A percentile compares a stretch with the other conserved stretches of the same genome.
phyloP scores from a whole-genome alignment of 1,139 yeast genomes.

The Taphrina flavorubra region DNA sequence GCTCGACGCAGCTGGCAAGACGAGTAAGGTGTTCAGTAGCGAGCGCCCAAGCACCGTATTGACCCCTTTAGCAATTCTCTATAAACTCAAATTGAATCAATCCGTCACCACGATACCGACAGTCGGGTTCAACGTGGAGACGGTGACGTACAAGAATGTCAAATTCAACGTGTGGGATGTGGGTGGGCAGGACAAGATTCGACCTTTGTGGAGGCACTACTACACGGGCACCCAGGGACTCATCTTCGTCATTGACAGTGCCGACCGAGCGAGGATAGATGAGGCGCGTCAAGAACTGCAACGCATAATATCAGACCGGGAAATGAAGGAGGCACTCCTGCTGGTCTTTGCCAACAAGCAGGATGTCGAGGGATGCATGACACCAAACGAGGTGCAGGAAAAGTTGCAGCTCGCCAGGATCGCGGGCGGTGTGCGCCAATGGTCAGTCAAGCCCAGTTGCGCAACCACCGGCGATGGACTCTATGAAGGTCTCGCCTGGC shows the following conservation, averaged over 20 bases:
- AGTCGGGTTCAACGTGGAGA: slow-evolving; percentile 93
- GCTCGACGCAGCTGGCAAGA: slow-evolving; percentile 89
- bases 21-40: slow-evolving; percentile 58
- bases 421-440: slow-evolving; percentile 71
- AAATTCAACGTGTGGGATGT: slow-evolving; percentile 97
- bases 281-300: slow-evolving; percentile 80
- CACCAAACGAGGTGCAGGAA: slow-evolving; percentile 87
- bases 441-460: slow-evolving; percentile 89
- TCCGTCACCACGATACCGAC: slow-evolving; percentile 87
- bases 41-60: not conserved
- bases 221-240: slow-evolving; percentile 94
- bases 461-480: slow-evolving; percentile 92
- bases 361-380: slow-evolving; percentile 83
- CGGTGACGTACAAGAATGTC: slow-evolving; percentile 83
- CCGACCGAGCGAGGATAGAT: slow-evolving; percentile 71
- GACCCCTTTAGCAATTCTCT: slow-evolving; percentile 58
- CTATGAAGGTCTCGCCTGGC: slow-evolving; percentile 69
- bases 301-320: slow-evolving; percentile 78
- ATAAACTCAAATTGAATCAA: slow-evolving; percentile 74
- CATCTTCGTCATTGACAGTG: slow-evolving; percentile 86
- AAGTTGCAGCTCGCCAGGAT: slow-evolving; percentile 80
- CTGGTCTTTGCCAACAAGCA: slow-evolving; percentile 91
- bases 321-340: slow-evolving; percentile 76
- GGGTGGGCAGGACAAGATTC: slow-evolving; percentile 90
- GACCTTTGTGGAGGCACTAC: slow-evolving; percentile 94